Conservation (phyloP, 2,329 filamentous ascomycete genomes). For the Cladophialophora yegresii region DNA sequence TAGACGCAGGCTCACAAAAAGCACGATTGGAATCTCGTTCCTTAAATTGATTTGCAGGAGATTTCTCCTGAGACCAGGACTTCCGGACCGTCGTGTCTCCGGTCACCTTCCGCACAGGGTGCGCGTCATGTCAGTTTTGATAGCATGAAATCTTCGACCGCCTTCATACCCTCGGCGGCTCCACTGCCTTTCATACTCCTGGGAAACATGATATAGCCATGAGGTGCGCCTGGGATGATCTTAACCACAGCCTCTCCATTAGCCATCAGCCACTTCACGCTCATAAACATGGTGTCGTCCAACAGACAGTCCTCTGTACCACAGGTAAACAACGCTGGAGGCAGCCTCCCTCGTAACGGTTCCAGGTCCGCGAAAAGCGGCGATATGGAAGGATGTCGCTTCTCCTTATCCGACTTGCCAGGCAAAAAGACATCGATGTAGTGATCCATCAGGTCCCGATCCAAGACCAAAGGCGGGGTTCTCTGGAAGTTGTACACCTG, state of each 20-base stretch:
- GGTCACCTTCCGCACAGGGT: neutral
- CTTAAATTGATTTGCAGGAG: neutral
- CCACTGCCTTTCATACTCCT: conserved; percentile 29
- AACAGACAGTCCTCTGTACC: conserved; percentile 58
- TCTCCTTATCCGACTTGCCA: conserved; percentile 45
- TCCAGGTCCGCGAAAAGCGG: conserved; percentile 55
- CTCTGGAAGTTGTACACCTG: conserved; percentile 47
- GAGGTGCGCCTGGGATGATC: conserved; percentile 56
- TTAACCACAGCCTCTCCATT: conserved; percentile 56
- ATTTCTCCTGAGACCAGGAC: neutral
- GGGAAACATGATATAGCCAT: conserved; percentile 47
- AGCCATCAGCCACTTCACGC: conserved; percentile 55
- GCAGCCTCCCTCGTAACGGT: conserved; percentile 43
- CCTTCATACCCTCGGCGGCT: conserved; percentile 32
- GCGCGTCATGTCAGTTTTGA: conserved; percentile 22
- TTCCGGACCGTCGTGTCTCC: neutral
- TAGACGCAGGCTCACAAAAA: neutral
- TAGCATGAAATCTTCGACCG: conserved; percentile 30
- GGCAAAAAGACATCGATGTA: conserved; percentile 54
- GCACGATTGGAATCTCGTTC: neutral
- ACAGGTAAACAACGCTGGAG: conserved; percentile 58
- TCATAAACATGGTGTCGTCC: conserved; percentile 57
- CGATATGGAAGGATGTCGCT: conserved; percentile 50
- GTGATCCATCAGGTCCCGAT: conserved; percentile 49
- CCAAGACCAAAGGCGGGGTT: conserved; percentile 48